A percentile compares a stretch with the other conserved stretches of the same genome.
Conservation (phyloP, 2,329 filamentous ascomycete genomes). For the Herpotrichia juniperi region DNA sequence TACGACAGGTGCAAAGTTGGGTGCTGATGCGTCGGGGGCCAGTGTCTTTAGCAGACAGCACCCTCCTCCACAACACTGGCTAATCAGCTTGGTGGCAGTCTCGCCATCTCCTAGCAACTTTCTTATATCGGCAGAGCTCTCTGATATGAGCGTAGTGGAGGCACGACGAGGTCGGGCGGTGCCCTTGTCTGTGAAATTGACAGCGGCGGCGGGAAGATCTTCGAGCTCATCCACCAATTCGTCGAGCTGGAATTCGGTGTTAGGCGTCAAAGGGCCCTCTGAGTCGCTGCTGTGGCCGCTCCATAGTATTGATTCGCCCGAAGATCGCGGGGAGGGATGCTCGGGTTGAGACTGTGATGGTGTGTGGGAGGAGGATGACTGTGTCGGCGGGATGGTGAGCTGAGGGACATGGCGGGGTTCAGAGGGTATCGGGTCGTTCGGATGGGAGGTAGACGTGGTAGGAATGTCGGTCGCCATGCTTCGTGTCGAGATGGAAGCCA, state of each 20-base stretch:
- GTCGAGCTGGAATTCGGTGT: constrained; percentile 48
- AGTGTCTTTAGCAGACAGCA: constrained; percentile 67
- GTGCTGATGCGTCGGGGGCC: constrained; percentile 52
- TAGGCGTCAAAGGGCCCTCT: constrained; percentile 51
- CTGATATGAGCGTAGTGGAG: constrained; percentile 69
- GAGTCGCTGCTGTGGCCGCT: constrained; percentile 50
- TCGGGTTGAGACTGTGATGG: constrained; percentile 20
- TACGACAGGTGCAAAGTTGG: constrained; percentile 55
- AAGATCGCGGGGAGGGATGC: constrained; percentile 47
- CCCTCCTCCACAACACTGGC: constrained; percentile 69
- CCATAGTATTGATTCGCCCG: constrained; percentile 48
- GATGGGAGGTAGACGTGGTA: constrained; percentile 51
- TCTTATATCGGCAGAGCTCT: constrained; percentile 64
- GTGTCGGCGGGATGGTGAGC: constrained; percentile 29
- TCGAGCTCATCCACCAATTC: constrained; percentile 51
- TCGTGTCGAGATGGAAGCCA: constrained; percentile 12
- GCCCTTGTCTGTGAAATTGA: constrained; percentile 45
- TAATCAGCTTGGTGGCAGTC: constrained; percentile 63
- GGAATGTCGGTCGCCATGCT: constrained; percentile 45
- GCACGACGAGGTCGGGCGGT: constrained; percentile 61
- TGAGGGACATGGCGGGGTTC: constrained; percentile 46
- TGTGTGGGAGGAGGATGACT: constrained; percentile 19
- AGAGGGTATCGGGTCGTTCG: constrained; percentile 52
- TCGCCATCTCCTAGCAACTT: constrained; percentile 62
- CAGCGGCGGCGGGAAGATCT: constrained; percentile 41